Evolutionary conservation across 345 rosid species (phyloP).

Genomic region (Mallotus nudiflorus): DNA sequence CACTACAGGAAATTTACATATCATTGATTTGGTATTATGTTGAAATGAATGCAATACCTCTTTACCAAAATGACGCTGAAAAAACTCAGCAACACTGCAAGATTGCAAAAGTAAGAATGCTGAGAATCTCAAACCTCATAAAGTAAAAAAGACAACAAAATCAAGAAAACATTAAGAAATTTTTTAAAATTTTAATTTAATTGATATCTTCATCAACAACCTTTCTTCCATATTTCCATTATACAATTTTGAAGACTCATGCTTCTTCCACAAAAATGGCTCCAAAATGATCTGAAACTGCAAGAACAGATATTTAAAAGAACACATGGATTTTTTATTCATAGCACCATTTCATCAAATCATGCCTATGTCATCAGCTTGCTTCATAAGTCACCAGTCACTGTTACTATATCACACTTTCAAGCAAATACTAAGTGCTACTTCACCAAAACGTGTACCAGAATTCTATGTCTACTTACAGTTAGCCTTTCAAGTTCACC

Average conservation of each 20-base stretch:
- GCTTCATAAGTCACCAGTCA: not conserved
- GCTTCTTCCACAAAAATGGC: conserved; percentile 76
- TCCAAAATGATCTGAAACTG: conserved; percentile 71
- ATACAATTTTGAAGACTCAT: conserved; percentile 39
- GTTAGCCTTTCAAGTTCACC: not conserved
- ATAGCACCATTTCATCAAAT: not conserved
- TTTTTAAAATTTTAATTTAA: not conserved
- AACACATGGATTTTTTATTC: not conserved
- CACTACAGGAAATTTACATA: not conserved
- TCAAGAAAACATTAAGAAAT: not conserved
- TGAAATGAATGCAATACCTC: conserved; percentile 51
- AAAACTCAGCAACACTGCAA: conserved; percentile 74
- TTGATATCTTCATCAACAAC: conserved; percentile 27
- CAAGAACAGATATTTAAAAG: conserved; percentile 14
- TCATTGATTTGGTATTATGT: not conserved
- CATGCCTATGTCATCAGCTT: not conserved
- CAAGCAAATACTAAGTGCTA: not conserved
- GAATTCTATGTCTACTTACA: not conserved
- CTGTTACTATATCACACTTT: not conserved
- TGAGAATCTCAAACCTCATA: conserved; percentile 5
- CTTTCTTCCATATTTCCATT: conserved; percentile 48
- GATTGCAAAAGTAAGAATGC: conserved; percentile 16
- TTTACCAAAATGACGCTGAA: conserved; percentile 78
- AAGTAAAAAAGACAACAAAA: not conserved
- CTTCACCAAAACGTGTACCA: not conserved